Conservation (phyloP, 129 eudicot species). For the Helianthus tuberosus region DNA sequence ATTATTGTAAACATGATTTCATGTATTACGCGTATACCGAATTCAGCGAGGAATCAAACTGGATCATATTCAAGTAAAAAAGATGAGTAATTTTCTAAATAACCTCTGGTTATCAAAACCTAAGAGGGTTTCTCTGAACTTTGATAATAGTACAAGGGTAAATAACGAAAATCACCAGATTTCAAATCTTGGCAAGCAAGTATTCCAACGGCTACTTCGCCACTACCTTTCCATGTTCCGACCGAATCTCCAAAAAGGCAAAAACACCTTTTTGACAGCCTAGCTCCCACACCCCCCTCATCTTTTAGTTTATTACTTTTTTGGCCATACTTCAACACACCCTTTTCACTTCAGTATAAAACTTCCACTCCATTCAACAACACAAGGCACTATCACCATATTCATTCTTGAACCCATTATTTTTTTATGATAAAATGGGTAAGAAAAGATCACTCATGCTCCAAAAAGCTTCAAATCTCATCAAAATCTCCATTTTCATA, state of each 20-base stretch:
- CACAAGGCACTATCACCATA: slow-evolving; percentile 2
- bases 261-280: slow-evolving; percentile 37
- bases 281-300: background rate
- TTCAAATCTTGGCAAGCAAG: slow-evolving; percentile 33
- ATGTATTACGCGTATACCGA: too few species aligned
- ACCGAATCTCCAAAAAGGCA: slow-evolving; percentile 32
- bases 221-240: slow-evolving; percentile 33
- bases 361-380: background rate
- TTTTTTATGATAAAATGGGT: slow-evolving; percentile 41
- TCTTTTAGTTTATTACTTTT: slow-evolving; percentile 2
- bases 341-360: slow-evolving; percentile 23
- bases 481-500: slow-evolving; percentile 45
- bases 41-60: too few species aligned
- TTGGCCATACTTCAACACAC: background rate
- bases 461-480: slow-evolving; percentile 57
- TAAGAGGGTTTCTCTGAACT: too few species aligned
- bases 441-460: slow-evolving; percentile 48
- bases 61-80: too few species aligned
- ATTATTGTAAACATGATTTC: too few species aligned
- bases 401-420: background rate
- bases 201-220: slow-evolving; percentile 37
- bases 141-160: too few species aligned
- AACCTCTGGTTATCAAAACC: too few species aligned
- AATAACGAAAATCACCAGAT: background rate
- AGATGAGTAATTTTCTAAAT: too few species aligned